A percentile compares a stretch with the other conserved stretches of the same genome.
phyloP scores from a whole-genome alignment of 2,329 filamentous ascomycete species.

The Arthroderma sp. region DNA sequence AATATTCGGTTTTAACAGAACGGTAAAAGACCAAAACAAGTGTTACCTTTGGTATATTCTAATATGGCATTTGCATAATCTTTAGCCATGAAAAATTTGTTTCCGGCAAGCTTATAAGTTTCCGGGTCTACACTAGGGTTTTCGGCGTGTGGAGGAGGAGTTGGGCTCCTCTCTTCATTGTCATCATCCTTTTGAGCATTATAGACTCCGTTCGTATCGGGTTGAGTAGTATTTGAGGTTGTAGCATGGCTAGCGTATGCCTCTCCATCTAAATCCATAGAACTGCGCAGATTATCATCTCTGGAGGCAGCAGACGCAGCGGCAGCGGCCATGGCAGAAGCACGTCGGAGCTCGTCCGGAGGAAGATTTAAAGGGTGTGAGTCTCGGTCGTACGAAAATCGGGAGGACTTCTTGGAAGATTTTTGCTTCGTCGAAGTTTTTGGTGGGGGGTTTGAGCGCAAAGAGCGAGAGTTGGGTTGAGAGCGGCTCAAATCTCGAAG shows the following conservation, averaged over 20 bases:
- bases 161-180: slow-evolving; percentile 26
- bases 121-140: slow-evolving; percentile 61
- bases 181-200: slow-evolving; percentile 13
- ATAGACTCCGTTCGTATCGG: slow-evolving; percentile 22
- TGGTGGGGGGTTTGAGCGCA: not conserved
- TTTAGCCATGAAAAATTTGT: slow-evolving; percentile 93
- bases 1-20: not conserved
- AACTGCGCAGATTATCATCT: slow-evolving; percentile 31
- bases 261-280: slow-evolving; percentile 68
- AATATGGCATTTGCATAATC: slow-evolving; percentile 79
- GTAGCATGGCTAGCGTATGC: slow-evolving; percentile 40
- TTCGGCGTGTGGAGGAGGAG: slow-evolving; percentile 34
- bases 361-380: slow-evolving; percentile 82
- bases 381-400: slow-evolving; percentile 33
- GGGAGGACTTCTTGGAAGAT: not conserved
- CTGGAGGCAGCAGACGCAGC: slow-evolving; percentile 11
- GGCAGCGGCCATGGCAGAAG: slow-evolving; percentile 45
- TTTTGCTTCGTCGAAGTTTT: not conserved
- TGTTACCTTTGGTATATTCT: slow-evolving; percentile 85
- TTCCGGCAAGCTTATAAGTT: slow-evolving; percentile 79
- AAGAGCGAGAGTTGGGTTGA: not conserved
- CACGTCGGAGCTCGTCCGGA: slow-evolving; percentile 71
- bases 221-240: slow-evolving; percentile 18
- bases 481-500: not conserved
- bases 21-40: slow-evolving; percentile 6